Conservation (phyloP, 2,329 filamentous ascomycete species). For the Beauveria bassiana region DNA sequence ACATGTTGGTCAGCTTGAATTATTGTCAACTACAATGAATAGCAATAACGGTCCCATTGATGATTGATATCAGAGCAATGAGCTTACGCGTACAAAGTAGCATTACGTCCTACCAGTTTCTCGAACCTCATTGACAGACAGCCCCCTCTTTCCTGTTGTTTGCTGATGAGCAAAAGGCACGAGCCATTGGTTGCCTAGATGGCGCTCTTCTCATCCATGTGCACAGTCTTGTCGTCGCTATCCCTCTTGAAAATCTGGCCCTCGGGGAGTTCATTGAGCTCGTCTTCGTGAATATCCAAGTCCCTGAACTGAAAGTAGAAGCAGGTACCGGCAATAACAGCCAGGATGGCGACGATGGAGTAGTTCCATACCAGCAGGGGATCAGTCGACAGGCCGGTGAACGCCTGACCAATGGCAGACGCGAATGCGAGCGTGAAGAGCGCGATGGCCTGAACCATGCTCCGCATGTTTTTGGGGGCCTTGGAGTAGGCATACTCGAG, state of each 20-base stretch:
- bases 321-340: conserved; percentile 51
- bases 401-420: conserved; percentile 57
- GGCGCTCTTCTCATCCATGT: conserved; percentile 3
- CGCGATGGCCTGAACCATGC: conserved; percentile 59
- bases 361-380: conserved; percentile 72
- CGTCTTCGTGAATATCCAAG: conserved; percentile 58
- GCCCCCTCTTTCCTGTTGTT: no score
- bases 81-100: no score
- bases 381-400: conserved; percentile 38
- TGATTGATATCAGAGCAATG: no score
- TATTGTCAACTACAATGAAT: no score
- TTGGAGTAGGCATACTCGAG: conserved; percentile 73
- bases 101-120: no score
- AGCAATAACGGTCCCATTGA: no score
- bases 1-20: no score
- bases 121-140: no score
- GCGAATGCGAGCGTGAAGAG: conserved; percentile 64
- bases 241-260: conserved; percentile 7
- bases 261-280: conserved; percentile 50
- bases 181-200: background rate
- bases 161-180: background rate
- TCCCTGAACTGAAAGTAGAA: conserved; percentile 64
- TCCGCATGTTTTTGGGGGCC: conserved; percentile 69
- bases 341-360: conserved; percentile 55
- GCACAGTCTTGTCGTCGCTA: conserved; percentile 3